Percentiles rank a stretch among this genome's conserved stretches.
Evolutionary conservation across 1,139 yeast species (phyloP).

Genomic region (Taiozyma sp.): DNA sequence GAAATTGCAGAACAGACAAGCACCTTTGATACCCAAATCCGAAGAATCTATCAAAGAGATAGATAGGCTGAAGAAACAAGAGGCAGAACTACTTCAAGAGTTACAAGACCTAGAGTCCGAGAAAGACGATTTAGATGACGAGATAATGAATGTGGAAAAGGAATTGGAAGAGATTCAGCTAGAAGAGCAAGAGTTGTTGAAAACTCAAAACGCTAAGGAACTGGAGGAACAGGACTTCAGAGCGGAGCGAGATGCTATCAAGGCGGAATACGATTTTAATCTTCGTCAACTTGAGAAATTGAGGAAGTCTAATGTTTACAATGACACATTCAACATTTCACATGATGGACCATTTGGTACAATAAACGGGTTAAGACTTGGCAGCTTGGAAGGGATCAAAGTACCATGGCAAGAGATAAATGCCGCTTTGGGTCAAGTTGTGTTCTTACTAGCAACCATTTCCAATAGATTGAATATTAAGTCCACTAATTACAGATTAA

Average conservation of each 20-base stretch:
- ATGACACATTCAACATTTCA: conserved; percentile 75
- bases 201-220: conserved; percentile 46
- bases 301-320: conserved; percentile 73
- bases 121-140: conserved; percentile 35
- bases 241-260: conserved; percentile 53
- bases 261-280: conserved; percentile 56
- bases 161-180: conserved; percentile 36
- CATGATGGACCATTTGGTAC: conserved; percentile 82
- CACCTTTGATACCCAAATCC: conserved; percentile 32
- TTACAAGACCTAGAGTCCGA: conserved; percentile 40
- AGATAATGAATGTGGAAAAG: conserved; percentile 33
- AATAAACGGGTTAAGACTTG: conserved; percentile 79
- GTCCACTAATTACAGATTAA: conserved; percentile 54
- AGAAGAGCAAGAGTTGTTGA: conserved; percentile 40
- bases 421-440: conserved; percentile 86
- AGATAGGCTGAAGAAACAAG: conserved; percentile 30
- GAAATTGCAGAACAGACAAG: conserved; percentile 53
- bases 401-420: conserved; percentile 91
- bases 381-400: conserved; percentile 47
- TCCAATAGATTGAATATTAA: conserved; percentile 50
- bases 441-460: conserved; percentile 63
- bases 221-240: conserved; percentile 42
- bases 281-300: conserved; percentile 62
- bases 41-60: conserved; percentile 30
- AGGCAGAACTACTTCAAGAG: conserved; percentile 33